Evolutionary conservation across 2,329 filamentous ascomycete genomes (phyloP).

Genomic region (Zalaria obscura): DNA sequence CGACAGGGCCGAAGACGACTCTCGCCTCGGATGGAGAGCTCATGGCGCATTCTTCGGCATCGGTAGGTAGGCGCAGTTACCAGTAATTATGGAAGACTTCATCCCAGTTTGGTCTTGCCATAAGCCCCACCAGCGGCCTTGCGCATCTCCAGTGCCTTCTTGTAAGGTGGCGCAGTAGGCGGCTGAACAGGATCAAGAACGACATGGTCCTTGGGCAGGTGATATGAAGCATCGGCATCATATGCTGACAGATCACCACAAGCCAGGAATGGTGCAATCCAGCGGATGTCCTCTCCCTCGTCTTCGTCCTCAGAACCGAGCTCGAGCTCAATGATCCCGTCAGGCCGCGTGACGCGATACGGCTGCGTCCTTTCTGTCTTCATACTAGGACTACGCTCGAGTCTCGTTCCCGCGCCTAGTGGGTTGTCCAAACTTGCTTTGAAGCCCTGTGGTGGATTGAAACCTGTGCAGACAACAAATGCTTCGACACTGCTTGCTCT

Average conservation of each 20-base stretch:
- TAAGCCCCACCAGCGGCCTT: conserved; percentile 64
- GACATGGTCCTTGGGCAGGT: conserved; percentile 71
- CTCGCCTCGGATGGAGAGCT: no score
- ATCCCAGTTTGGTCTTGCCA: conserved; percentile 47
- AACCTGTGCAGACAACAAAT: conserved; percentile 89
- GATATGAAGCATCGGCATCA: conserved; percentile 90
- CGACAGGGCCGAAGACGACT: no score
- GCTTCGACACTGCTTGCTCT: conserved; percentile 94
- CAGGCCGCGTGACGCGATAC: conserved; percentile 22
- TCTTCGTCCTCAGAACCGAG: conserved; percentile 30
- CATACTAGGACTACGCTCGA: conserved; percentile 20
- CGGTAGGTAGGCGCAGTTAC: no score
- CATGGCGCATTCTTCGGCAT: no score
- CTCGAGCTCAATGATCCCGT: conserved; percentile 34
- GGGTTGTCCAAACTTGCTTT: conserved; percentile 62
- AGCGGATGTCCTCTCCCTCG: conserved; percentile 40
- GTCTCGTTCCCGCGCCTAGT: conserved; percentile 47
- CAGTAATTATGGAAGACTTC: not conserved
- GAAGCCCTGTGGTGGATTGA: conserved; percentile 65
- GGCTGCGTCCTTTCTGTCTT: conserved; percentile 10
- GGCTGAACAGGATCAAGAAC: conserved; percentile 87
- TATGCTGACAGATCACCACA: conserved; percentile 91
- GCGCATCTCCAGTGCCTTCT: conserved; percentile 72
- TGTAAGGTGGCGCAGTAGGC: conserved; percentile 91
- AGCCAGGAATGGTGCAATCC: conserved; percentile 94